phyloP scores from a whole-genome alignment of 768 basidiomycete genomes.

The Dacryopinax primogenitus region DNA sequence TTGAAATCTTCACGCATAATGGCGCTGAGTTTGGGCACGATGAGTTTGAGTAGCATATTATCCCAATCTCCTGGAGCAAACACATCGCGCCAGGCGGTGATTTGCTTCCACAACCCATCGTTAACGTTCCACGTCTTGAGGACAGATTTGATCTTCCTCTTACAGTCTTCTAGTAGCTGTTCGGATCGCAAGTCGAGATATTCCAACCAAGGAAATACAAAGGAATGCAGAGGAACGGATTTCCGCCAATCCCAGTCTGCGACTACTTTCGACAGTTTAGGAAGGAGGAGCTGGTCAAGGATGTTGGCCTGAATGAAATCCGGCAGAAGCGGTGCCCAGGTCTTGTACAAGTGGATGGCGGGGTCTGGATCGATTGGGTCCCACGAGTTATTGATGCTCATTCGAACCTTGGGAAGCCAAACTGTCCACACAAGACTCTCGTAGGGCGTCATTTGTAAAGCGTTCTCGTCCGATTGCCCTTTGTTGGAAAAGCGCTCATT shows the following conservation, averaged over 20 bases:
- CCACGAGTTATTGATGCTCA: slow-evolving; percentile 93
- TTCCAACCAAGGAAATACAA: slow-evolving; percentile 95
- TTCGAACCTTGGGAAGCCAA: slow-evolving; percentile 92
- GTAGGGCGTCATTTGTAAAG: slow-evolving; percentile 69
- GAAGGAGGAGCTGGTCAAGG: slow-evolving; percentile 87
- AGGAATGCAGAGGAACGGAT: slow-evolving; percentile 49
- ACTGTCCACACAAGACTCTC: slow-evolving; percentile 88
- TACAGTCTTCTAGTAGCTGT: slow-evolving; percentile 72
- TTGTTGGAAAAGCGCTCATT: background rate
- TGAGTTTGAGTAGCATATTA: slow-evolving; percentile 71
- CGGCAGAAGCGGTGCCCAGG: slow-evolving; percentile 79
- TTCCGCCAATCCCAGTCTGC: slow-evolving; percentile 60
- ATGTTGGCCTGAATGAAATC: slow-evolving; percentile 88
- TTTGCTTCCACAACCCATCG: slow-evolving; percentile 63
- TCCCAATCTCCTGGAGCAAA: slow-evolving; percentile 82
- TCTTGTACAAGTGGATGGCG: slow-evolving; percentile 71
- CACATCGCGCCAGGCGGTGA: slow-evolving; percentile 71
- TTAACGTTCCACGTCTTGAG: slow-evolving; percentile 60
- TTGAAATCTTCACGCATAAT: slow-evolving; percentile 72
- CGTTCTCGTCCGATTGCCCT: slow-evolving; percentile 6
- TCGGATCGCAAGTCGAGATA: slow-evolving; percentile 73
- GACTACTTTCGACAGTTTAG: slow-evolving; percentile 77
- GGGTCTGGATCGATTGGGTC: slow-evolving; percentile 54
- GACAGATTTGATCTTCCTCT: slow-evolving; percentile 67
- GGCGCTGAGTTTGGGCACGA: slow-evolving; percentile 81